Percentiles rank a stretch among this genome's conserved stretches.
Evolutionary conservation across 768 basidiomycete species (phyloP).

Genomic region (Leccinum boreale): DNA sequence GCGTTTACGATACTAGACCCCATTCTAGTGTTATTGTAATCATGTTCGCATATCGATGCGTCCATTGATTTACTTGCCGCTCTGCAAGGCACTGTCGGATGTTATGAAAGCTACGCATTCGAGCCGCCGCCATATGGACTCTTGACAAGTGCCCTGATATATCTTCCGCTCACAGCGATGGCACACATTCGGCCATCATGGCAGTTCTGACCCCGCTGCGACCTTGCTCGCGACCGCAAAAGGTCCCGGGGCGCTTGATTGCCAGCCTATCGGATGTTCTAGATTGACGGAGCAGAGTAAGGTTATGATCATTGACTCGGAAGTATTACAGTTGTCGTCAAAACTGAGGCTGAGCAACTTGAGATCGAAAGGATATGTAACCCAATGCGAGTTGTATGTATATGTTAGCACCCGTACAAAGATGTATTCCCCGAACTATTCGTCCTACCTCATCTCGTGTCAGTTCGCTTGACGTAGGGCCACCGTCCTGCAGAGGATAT

Average conservation of each 20-base stretch:
- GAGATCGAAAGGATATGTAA: neutral
- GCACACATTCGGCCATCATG: neutral
- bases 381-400: neutral
- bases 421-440: no score
- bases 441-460: no score
- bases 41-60: neutral
- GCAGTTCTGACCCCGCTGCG: neutral
- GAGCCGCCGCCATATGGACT: neutral
- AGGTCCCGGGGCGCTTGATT: neutral
- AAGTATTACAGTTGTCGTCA: neutral
- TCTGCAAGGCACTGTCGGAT: neutral
- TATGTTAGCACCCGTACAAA: neutral
- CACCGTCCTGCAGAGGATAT: no score
- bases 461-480: no score
- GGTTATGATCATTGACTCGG: neutral
- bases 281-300: neutral
- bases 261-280: neutral
- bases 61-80: neutral
- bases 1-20: neutral
- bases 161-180: neutral
- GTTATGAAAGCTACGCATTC: neutral
- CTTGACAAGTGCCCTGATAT: neutral
- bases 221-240: neutral
- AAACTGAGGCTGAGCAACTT: neutral
- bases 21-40: neutral